Percentiles rank a stretch among this genome's conserved stretches.
phyloP scores from a whole-genome alignment of 108 stramenopile species.

The Nitzschia sp. region DNA sequence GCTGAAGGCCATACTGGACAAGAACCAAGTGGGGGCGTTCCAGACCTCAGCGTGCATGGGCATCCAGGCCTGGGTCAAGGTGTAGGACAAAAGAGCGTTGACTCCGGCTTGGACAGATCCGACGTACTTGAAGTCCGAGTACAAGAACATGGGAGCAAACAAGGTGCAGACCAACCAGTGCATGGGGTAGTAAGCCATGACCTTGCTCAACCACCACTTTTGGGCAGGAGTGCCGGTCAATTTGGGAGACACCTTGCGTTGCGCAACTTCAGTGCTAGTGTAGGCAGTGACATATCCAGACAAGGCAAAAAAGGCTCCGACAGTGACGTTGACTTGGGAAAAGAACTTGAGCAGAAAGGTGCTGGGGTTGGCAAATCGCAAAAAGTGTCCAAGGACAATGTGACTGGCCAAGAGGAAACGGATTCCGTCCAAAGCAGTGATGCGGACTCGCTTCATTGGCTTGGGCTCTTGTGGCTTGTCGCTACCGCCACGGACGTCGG shows the following conservation, averaged over 20 bases:
- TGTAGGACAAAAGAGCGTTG: constrained; percentile 36
- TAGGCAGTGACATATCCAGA: constrained; percentile 53
- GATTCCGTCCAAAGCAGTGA: constrained; percentile 47
- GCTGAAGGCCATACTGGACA: constrained; percentile 35
- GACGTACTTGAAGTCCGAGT: constrained; percentile 37
- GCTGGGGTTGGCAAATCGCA: constrained; percentile 39
- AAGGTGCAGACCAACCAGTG: constrained; percentile 40
- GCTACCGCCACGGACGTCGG: neutral
- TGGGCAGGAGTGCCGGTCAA: constrained; percentile 33
- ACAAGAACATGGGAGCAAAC: constrained; percentile 45
- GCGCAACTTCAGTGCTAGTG: constrained; percentile 36
- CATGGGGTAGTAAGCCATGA: constrained; percentile 44
- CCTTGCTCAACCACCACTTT: constrained; percentile 35
- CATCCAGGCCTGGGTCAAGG: constrained; percentile 52
- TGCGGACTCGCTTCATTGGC: constrained; percentile 30
- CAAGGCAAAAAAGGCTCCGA: constrained; percentile 49
- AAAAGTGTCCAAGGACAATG: constrained; percentile 47
- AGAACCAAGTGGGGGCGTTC: constrained; percentile 52
- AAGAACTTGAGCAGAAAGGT: constrained; percentile 34
- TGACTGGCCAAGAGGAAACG: constrained; percentile 35
- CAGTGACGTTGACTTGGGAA: constrained; percentile 41
- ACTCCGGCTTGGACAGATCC: constrained; percentile 22
- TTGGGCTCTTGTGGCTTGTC: neutral
- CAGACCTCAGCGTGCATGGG: constrained; percentile 50
- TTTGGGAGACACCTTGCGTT: constrained; percentile 32